Conservation (phyloP, 148 eudicot species). For the Chenopodium album region DNA sequence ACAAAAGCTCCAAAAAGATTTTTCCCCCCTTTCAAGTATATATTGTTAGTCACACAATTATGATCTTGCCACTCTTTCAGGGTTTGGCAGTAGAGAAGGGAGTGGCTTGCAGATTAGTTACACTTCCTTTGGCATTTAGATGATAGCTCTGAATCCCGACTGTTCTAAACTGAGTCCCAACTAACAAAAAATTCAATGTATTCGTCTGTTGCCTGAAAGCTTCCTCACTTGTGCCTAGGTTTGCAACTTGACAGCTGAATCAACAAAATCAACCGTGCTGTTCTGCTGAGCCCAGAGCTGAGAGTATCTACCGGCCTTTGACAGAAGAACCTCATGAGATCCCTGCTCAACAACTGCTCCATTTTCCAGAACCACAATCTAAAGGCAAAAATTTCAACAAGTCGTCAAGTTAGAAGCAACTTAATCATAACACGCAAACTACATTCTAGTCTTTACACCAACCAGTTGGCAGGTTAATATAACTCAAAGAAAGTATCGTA, state of each 20-base stretch:
- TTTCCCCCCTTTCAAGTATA: neutral
- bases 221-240: neutral
- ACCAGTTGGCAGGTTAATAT: neutral
- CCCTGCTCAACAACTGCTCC: conserved; percentile 97
- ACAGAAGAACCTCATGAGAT: conserved; percentile 71
- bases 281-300: conserved; percentile 98
- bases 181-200: neutral
- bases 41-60: neutral
- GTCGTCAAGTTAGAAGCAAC: neutral
- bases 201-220: neutral
- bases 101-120: neutral
- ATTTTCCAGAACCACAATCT: conserved; percentile 90
- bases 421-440: neutral
- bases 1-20: neutral
- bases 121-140: neutral
- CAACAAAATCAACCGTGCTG: conserved; percentile 57
- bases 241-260: conserved; percentile 43
- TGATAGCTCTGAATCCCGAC: neutral
- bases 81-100: neutral
- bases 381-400: conserved; percentile 20
- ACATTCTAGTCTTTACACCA: neutral
- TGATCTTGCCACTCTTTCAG: neutral
- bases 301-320: conserved; percentile 78
- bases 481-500: neutral
- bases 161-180: neutral